Evolutionary conservation across 2,329 filamentous ascomycete species (phyloP), one percentile per base, ranked within the genome.

Genomic region (Fusarium coffeatum): DNA sequence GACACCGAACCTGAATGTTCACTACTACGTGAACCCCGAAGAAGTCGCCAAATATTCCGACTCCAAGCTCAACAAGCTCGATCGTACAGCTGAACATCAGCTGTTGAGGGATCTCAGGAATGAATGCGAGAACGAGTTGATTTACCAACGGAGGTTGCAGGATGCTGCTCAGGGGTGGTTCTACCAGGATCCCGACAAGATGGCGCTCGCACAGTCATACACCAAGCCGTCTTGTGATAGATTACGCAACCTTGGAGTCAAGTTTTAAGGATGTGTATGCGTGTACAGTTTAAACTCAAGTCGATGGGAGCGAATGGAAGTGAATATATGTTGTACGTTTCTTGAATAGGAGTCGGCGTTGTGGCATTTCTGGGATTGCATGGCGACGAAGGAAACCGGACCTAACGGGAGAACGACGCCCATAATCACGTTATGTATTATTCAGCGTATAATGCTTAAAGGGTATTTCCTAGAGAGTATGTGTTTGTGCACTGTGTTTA

Each of bases 161-260:
- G 89, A 97, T 69, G 90, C 93, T 49, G 94, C 94, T 1, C 89
- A 92, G 73, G 94, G 94, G 6, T 97, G 94, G 92, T 93, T 97
- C 76, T 94, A 89, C 79, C 88, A 90, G 58, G 93, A 98, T 75
- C 85, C 89, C 55, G 90, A 90, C 67, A 94, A 93, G 83, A 88
- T 97, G 88, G 87, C 90, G 66, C 80, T 88, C 62, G 94, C 94
- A 30, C 80, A 85, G 34, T 79, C 80, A 20, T 86, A 82, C 66
- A 81, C 83, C 65, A 85, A 84, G 83, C 82, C 82, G 18, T 83
- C 83, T 57, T 90, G 88, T 75, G 79, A 83, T 65, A 81, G 86
- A 67, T 77, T 90, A 65, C 78, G 83, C 46, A 79, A 77, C 32
- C 74, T 88, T 60, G 76, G 78, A 25, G 64, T 79, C 27, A 68